A percentile compares a stretch with the other conserved stretches of the same genome.
These are phyloP conservation scores for Cercospora sp. DNA, from an alignment of 2,329 filamentous ascomycete genomes.

Conservation along the genomic window DNA sequence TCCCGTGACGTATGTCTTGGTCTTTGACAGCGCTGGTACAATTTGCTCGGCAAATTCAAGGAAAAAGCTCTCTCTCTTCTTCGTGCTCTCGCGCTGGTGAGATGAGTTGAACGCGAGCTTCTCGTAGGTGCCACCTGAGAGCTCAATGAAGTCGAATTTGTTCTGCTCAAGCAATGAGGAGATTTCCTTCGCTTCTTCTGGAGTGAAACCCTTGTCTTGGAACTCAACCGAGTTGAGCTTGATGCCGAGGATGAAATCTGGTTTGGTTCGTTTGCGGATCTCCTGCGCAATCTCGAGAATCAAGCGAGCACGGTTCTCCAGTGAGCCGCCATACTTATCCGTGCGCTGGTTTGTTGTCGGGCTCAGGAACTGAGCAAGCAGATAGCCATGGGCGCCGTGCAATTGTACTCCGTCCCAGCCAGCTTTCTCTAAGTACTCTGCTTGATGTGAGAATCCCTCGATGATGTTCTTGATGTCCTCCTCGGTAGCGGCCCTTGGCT, in stretches of 20 bases:
- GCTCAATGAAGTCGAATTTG: slow-evolving; percentile 59
- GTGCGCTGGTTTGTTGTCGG: slow-evolving; percentile 46
- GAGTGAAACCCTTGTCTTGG: slow-evolving; percentile 53
- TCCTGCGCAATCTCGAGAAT: slow-evolving; percentile 45
- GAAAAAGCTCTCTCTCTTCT: slow-evolving; percentile 55
- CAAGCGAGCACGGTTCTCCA: slow-evolving; percentile 46
- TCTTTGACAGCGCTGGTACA: slow-evolving; percentile 51
- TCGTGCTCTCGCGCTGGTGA: slow-evolving; percentile 56
- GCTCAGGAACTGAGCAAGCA: slow-evolving; percentile 48
- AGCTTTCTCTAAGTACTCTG: slow-evolving; percentile 62
- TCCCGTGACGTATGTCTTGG: slow-evolving; percentile 60
- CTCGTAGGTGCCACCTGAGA: slow-evolving; percentile 63
- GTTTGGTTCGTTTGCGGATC: slow-evolving; percentile 41
- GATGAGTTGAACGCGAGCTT: slow-evolving; percentile 51
- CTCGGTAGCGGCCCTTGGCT: slow-evolving; percentile 55
- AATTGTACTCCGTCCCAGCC: slow-evolving; percentile 57
- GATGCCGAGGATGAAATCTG: slow-evolving; percentile 53
- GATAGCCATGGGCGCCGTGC: slow-evolving; percentile 49
- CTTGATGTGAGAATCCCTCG: slow-evolving; percentile 62
- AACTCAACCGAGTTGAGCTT: slow-evolving; percentile 61
- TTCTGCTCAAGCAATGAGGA: slow-evolving; percentile 47
- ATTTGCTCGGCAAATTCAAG: slow-evolving; percentile 60
- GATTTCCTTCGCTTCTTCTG: slow-evolving; percentile 50
- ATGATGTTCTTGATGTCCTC: slow-evolving; percentile 59
- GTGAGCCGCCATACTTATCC: slow-evolving; percentile 47